A percentile compares a stretch with the other conserved stretches of the same genome.
Evolutionary conservation across 1,284 basidiomycete species (phyloP).

Genomic region (Rhodotorula sp.): DNA sequence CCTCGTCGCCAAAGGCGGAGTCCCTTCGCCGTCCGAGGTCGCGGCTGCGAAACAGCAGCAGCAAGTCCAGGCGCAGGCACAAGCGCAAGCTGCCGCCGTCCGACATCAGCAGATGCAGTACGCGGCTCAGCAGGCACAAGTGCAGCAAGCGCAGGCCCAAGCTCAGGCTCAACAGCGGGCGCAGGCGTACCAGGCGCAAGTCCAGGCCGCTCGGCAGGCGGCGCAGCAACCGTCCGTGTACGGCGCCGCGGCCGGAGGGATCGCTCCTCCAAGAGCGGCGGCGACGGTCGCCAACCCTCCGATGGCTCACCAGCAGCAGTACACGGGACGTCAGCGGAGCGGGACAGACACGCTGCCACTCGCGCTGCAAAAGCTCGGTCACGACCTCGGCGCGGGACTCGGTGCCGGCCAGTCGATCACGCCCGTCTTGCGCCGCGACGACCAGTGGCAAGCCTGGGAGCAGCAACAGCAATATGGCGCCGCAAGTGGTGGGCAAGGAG

Average conservation of each 20-base stretch:
- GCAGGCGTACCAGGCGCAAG: slow-evolving; percentile 6
- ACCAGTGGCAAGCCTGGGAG: slow-evolving; percentile 41
- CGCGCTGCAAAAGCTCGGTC: slow-evolving; percentile 59
- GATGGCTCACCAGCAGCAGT: slow-evolving; percentile 47
- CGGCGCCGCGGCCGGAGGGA: slow-evolving; percentile 22
- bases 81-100: slow-evolving; percentile 4
- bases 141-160: neutral
- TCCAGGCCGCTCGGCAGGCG: slow-evolving; percentile 17
- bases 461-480: slow-evolving; percentile 10
- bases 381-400: slow-evolving; percentile 40
- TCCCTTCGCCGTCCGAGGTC: slow-evolving; percentile 4
- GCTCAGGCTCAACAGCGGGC: slow-evolving; percentile 71
- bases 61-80: slow-evolving; percentile 14
- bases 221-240: slow-evolving; percentile 24
- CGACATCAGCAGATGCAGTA: slow-evolving; percentile 7
- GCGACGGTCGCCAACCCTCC: slow-evolving; percentile 39
- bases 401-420: slow-evolving; percentile 36
- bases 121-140: neutral
- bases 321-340: slow-evolving; percentile 59
- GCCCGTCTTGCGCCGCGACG: slow-evolving; percentile 38
- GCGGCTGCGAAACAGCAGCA: slow-evolving; percentile 71
- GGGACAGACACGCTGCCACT: slow-evolving; percentile 92
- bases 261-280: slow-evolving; percentile 1
- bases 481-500: no score
- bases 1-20: slow-evolving; percentile 20